These are phyloP conservation scores for Backusella luteola DNA, from an alignment of 192 early-diverging fungal species.

Conservation along the genomic window DNA sequence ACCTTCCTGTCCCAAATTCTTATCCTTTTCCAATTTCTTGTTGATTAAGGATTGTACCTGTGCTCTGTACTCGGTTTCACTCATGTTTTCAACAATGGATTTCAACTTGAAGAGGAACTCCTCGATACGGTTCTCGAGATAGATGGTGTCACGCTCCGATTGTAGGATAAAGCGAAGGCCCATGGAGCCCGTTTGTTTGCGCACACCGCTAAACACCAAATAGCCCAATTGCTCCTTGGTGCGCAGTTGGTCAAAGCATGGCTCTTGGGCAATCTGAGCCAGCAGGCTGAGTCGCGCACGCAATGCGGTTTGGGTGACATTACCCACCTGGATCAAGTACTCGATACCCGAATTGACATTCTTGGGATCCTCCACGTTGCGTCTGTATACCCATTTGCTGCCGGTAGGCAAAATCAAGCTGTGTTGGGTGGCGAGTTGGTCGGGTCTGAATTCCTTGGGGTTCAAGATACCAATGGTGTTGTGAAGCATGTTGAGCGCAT, in stretches of 20 bases:
- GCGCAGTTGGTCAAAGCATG: slow-evolving; percentile 88
- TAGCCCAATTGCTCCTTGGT: slow-evolving; percentile 90
- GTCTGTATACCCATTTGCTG: slow-evolving; percentile 46
- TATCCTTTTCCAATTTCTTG: slow-evolving; percentile 77
- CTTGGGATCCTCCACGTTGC: slow-evolving; percentile 63
- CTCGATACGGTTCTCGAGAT: slow-evolving; percentile 78
- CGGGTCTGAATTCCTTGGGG: slow-evolving; percentile 55
- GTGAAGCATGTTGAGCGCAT: slow-evolving; percentile 59
- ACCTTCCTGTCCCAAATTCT: slow-evolving; percentile 78
- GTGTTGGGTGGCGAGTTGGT: slow-evolving; percentile 46
- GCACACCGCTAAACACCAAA: slow-evolving; percentile 66
- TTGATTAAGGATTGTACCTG: slow-evolving; percentile 70
- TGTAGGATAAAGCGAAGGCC: slow-evolving; percentile 82
- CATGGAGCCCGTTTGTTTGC: slow-evolving; percentile 72
- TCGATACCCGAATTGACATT: slow-evolving; percentile 90
- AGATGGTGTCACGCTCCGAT: slow-evolving; percentile 77
- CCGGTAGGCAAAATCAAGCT: slow-evolving; percentile 49
- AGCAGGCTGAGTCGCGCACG: slow-evolving; percentile 71
- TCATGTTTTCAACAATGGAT: slow-evolving; percentile 60
- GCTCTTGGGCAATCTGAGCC: slow-evolving; percentile 82
- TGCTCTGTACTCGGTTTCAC: slow-evolving; percentile 67
- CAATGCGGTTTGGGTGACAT: slow-evolving; percentile 55
- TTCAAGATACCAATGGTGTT: slow-evolving; percentile 57
- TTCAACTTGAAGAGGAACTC: slow-evolving; percentile 61
- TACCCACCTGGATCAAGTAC: slow-evolving; percentile 81